phyloP scores from a whole-genome alignment of 2,329 filamentous ascomycete genomes.

The Stemphylium lycopersici region DNA sequence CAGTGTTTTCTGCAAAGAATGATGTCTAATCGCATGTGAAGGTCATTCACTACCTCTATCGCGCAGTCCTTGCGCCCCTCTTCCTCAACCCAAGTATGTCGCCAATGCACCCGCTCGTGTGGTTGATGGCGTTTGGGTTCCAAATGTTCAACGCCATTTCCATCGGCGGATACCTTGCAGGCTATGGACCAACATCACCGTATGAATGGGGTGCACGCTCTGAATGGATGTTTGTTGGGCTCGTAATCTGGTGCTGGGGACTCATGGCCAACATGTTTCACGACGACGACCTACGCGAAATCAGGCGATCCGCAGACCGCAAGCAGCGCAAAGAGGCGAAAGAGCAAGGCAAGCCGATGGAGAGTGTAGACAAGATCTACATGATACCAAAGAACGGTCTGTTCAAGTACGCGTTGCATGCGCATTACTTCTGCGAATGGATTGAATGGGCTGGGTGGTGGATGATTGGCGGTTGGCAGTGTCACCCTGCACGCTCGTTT shows the following conservation, averaged over 20 bases:
- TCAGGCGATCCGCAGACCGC: constrained; percentile 72
- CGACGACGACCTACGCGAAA: constrained; percentile 87
- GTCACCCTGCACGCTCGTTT: constrained; percentile 79
- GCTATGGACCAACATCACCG: constrained; percentile 73
- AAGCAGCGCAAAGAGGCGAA: constrained; percentile 60
- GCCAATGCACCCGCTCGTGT: constrained; percentile 77
- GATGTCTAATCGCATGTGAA: constrained; percentile 36
- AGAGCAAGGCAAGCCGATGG: constrained; percentile 53
- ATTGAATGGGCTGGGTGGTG: constrained; percentile 92
- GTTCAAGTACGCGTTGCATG: constrained; percentile 82
- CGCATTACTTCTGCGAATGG: constrained; percentile 98
- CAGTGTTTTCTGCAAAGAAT: neutral
- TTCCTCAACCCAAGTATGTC: constrained; percentile 88
- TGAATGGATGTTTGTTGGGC: constrained; percentile 63
- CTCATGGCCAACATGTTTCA: constrained; percentile 84
- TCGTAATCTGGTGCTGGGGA: constrained; percentile 77
- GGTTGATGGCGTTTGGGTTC: constrained; percentile 69
- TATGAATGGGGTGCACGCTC: constrained; percentile 57
- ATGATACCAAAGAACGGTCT: constrained; percentile 82
- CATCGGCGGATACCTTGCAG: constrained; percentile 80
- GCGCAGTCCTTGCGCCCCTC: constrained; percentile 81
- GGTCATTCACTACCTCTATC: constrained; percentile 88
- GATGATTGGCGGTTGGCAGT: constrained; percentile 70
- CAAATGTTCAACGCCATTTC: constrained; percentile 81
- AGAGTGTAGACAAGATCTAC: constrained; percentile 79